phyloP scores from a whole-genome alignment of 352 stramenopile genomes.

The Pythium dissotocum region DNA sequence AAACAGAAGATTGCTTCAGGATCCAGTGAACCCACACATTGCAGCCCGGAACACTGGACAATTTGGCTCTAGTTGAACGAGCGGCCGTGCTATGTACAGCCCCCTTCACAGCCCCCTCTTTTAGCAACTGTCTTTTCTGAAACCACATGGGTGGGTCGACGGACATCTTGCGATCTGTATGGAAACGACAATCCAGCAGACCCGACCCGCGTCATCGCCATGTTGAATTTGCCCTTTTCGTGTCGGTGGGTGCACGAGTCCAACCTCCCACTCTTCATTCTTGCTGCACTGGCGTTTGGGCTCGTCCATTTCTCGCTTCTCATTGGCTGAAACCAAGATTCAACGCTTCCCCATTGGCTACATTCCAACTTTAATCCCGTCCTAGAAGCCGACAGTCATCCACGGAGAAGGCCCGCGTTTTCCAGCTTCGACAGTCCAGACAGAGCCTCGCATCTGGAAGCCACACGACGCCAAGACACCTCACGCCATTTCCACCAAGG shows the following conservation, averaged over 20 bases:
- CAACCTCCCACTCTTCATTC: conserved; percentile 22
- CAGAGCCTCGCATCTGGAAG: not conserved
- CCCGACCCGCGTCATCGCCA: conserved; percentile 3
- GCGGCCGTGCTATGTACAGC: conserved; percentile 2
- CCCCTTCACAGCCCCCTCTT: conserved; percentile 12
- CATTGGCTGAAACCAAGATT: conserved; percentile 34
- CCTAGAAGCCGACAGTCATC: not conserved
- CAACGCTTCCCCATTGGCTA: conserved; percentile 21
- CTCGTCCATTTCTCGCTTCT: not conserved
- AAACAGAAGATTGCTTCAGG: not conserved
- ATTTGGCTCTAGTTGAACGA: not conserved
- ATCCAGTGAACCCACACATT: conserved; percentile 6
- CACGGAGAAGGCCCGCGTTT: not conserved
- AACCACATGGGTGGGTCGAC: conserved; percentile 8
- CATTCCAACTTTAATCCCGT: not conserved
- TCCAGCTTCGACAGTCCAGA: not conserved
- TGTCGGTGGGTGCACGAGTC: conserved; percentile 9
- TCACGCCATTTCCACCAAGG: not conserved
- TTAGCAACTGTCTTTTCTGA: conserved; percentile 16
- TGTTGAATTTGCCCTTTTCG: conserved; percentile 19
- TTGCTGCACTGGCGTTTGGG: conserved; percentile 14
- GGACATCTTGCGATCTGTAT: conserved; percentile 11
- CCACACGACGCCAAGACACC: not conserved
- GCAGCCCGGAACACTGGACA: not conserved
- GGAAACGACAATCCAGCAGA: not conserved